Base-by-base conservation (phyloP, 345 rosid genomes). In the Euphorbia lathyris region DNA sequence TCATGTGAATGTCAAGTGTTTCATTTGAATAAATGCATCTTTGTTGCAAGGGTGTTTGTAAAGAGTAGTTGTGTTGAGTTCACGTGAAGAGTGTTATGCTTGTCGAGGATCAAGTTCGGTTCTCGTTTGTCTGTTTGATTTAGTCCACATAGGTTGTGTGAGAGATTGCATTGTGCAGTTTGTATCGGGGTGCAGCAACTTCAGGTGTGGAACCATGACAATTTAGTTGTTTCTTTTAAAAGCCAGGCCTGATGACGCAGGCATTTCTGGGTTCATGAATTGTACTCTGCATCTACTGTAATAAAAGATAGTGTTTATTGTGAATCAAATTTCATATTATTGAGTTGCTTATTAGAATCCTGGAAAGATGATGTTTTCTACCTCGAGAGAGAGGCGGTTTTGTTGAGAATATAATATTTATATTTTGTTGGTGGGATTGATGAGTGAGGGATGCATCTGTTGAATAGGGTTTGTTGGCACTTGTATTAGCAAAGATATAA, bases 151-250 rank as follows among this genome's bases (percentile, higher is more conserved):
- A 7, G 5, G 55, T 63, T 19, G 63, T 51, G 30, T 36, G 38
- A 65, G 43, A 62, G 67, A 78, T 76, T 76, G 82, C 76, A 56
- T 72, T 60, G 72, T 34, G 66, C 68, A 70, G 50, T 78, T 78
- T 66, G 16, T 61, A 34, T 63, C 23, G 72, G 77, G 77, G 58
- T 68, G 76, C 69, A 69, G 58, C 65, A 14, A 70, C 26, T 74
- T 63, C 72, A 78, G 81, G 73, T 19, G 22, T 73, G 71, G 57
- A 67, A 70, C 63, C 72, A 22, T 65, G 3, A 73, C 75, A 75
- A 52, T 66, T 65, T 42, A 48, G 20, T 65, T 22, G 76, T 78
- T 69, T 71, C 71, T 26, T 42, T 40, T 9, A 40, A 40, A 7
- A 8, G 61, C 66, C 13, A 69, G 68, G 36, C 68, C 59, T 58